Evolutionary conservation across 2,329 filamentous ascomycete genomes (phyloP).

Genomic region (Colletotrichum trifolii): DNA sequence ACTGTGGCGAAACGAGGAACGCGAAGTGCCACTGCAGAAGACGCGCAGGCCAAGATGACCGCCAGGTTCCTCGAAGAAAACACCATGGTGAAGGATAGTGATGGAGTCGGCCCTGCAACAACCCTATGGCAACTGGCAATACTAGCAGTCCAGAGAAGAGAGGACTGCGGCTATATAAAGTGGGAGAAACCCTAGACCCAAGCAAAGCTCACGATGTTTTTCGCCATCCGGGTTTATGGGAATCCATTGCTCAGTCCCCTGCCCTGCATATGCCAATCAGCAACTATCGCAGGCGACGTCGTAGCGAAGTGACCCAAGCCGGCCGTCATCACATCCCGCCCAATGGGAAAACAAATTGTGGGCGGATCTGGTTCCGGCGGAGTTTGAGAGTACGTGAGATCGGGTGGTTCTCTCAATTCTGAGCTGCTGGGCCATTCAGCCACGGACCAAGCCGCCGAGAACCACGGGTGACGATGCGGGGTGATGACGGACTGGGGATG

Average conservation of each 20-base stretch:
- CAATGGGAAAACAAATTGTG: slow-evolving; percentile 10
- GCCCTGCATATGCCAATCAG: slow-evolving; percentile 25
- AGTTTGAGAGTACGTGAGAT: neutral
- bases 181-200: too few relatives aligned
- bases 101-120: too few relatives aligned
- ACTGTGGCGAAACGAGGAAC: slow-evolving; percentile 3
- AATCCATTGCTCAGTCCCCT: neutral
- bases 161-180: too few relatives aligned
- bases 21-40: neutral
- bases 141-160: too few relatives aligned
- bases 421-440: neutral
- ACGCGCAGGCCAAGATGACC: neutral
- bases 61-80: neutral
- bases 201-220: too few relatives aligned
- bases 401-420: neutral
- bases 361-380: neutral
- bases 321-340: neutral
- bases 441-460: neutral
- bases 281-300: slow-evolving; percentile 13
- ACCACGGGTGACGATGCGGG: neutral
- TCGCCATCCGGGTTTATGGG: neutral
- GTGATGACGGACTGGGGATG: neutral
- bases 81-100: neutral
- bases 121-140: too few relatives aligned
- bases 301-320: slow-evolving; percentile 6